Conservation (phyloP, 2,329 filamentous ascomycete genomes). For the Penicillium sp. region DNA sequence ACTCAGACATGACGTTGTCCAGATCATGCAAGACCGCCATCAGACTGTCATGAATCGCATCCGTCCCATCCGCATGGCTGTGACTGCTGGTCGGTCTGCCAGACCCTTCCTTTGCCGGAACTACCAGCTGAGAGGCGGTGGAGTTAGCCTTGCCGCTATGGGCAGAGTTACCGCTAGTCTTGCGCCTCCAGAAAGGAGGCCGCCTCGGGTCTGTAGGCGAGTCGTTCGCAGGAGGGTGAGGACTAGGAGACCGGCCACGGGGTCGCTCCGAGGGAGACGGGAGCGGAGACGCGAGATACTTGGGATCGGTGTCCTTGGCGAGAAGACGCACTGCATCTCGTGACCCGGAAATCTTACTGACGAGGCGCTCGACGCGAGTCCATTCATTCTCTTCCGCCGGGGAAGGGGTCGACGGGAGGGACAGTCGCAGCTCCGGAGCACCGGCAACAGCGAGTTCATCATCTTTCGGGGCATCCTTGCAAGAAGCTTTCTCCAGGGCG, state of each 20-base stretch:
- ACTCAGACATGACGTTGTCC: constrained; percentile 76
- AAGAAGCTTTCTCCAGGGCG: constrained; percentile 78
- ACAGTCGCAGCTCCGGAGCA: constrained; percentile 27
- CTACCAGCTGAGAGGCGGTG: constrained; percentile 50
- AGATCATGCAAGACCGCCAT: constrained; percentile 77
- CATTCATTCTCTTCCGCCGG: constrained; percentile 72
- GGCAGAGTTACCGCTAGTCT: constrained; percentile 55
- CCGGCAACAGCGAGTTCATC: constrained; percentile 19
- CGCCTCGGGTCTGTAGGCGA: constrained; percentile 53
- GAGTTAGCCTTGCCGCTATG: constrained; percentile 35
- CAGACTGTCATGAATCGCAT: constrained; percentile 73
- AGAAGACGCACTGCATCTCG: constrained; percentile 81
- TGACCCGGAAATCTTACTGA: constrained; percentile 79
- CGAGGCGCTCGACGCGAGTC: constrained; percentile 76
- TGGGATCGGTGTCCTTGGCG: constrained; percentile 75
- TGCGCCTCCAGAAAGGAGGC: constrained; percentile 87
- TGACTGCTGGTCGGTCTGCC: constrained; percentile 33
- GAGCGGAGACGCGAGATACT: constrained; percentile 41
- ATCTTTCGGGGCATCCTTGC: constrained; percentile 45
- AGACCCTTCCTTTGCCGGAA: constrained; percentile 40
- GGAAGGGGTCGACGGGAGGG: constrained; percentile 28
- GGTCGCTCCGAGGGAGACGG: constrained; percentile 20
- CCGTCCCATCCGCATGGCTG: constrained; percentile 50
- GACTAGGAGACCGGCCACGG: constrained; percentile 34
- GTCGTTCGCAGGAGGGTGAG: constrained; percentile 30